phyloP scores from a whole-genome alignment of 345 rosid species.

The Mercurialis annua region DNA sequence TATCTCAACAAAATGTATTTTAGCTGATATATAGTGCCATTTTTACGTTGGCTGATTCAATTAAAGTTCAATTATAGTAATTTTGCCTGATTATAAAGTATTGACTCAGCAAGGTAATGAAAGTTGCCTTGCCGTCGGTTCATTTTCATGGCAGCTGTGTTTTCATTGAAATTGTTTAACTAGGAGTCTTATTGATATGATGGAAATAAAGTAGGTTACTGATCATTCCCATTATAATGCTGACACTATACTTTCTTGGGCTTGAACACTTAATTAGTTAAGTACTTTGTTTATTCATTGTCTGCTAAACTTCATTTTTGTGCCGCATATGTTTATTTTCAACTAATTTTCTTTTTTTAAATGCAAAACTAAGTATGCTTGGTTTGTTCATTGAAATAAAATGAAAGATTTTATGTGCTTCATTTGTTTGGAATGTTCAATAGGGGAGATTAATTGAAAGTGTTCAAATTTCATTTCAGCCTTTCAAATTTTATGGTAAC shows the following conservation, averaged over 20 bases:
- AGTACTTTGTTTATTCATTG: background rate
- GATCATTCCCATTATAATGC: background rate
- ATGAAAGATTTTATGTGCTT: background rate
- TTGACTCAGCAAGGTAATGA: conserved; percentile 5
- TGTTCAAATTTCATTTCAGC: background rate
- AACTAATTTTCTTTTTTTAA: too few species aligned
- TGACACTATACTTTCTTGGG: background rate
- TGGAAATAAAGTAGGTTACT: background rate
- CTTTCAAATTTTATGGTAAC: background rate
- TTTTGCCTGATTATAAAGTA: conserved; percentile 10
- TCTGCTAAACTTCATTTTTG: background rate
- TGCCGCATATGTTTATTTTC: background rate
- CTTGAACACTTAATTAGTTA: background rate
- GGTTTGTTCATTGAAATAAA: background rate
- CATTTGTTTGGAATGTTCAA: background rate
- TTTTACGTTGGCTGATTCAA: conserved; percentile 38
- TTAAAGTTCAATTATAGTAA: conserved; percentile 15
- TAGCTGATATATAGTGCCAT: conserved; percentile 37
- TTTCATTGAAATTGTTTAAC: background rate
- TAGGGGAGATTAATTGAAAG: background rate
- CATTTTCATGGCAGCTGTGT: conserved; percentile 7
- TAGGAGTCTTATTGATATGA: background rate
- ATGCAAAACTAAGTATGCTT: background rate
- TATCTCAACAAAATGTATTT: conserved; percentile 29
- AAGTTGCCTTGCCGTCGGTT: background rate